phyloP scores from a whole-genome alignment of 345 rosid species.

The Populus tremula region DNA sequence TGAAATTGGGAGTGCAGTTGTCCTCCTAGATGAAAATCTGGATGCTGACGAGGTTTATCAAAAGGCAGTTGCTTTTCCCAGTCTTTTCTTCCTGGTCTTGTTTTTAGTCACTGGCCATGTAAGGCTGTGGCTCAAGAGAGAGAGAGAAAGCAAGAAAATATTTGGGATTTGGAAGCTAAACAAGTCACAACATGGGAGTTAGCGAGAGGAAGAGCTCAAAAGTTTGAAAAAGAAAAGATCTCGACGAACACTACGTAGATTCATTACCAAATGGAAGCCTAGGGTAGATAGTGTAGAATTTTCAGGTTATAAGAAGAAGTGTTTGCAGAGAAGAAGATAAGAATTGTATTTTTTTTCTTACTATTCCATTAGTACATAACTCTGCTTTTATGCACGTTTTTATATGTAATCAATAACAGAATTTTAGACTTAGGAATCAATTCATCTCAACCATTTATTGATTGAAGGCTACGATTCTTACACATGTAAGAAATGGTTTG shows the following conservation, averaged over 20 bases:
- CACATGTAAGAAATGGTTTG: too few relatives aligned
- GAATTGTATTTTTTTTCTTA: too few relatives aligned
- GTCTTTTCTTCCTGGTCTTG: conserved; percentile 61
- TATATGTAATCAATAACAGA: too few relatives aligned
- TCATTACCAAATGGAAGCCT: conserved; percentile 56
- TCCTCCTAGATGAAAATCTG: conserved; percentile 44
- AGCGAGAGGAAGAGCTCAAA: conserved; percentile 17
- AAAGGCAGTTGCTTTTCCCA: conserved; percentile 51
- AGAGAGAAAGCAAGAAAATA: conserved; percentile 32
- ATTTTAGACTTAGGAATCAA: too few relatives aligned
- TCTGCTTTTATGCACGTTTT: too few relatives aligned
- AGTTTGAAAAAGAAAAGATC: conserved; percentile 18
- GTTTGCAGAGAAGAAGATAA: too few relatives aligned
- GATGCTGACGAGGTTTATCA: conserved; percentile 62
- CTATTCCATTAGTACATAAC: too few relatives aligned
- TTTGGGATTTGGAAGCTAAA: conserved; percentile 23
- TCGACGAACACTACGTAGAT: conserved; percentile 31
- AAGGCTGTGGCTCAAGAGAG: conserved; percentile 33
- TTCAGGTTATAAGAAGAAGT: too few relatives aligned
- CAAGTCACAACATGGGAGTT: conserved; percentile 16
- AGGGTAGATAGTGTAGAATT: too few relatives aligned
- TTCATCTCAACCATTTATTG: too few relatives aligned
- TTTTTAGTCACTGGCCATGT: conserved; percentile 41
- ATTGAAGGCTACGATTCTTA: too few relatives aligned
- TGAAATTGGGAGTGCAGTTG: conserved; percentile 61